These are phyloP conservation scores for Alternaria alternata DNA, from an alignment of 2,329 filamentous ascomycete species.

Conservation along the genomic window DNA sequence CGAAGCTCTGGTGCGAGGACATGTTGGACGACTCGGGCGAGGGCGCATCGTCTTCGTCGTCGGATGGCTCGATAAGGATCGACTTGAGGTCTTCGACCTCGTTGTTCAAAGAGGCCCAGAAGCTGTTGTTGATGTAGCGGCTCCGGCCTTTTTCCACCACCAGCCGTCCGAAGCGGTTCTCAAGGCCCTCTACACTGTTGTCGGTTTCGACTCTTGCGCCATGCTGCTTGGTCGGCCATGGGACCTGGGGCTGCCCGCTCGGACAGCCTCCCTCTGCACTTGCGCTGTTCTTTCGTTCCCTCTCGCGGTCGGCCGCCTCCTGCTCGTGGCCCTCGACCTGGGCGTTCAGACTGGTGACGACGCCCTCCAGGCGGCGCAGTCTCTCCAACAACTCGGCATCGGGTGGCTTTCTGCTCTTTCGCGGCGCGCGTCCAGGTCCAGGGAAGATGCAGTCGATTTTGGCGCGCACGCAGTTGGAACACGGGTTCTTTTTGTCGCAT, in stretches of 20 bases:
- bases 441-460: constrained; percentile 78
- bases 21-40: constrained; percentile 47
- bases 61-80: constrained; percentile 67
- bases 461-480: constrained; percentile 76
- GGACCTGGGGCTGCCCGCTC: background rate
- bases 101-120: constrained; percentile 79
- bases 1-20: constrained; percentile 70
- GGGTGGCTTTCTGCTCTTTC: constrained; percentile 72
- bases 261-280: constrained; percentile 18
- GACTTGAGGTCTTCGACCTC: constrained; percentile 72
- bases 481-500: constrained; percentile 80
- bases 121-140: constrained; percentile 78
- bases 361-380: constrained; percentile 75
- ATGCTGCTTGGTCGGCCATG: background rate
- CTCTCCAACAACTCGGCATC: constrained; percentile 77
- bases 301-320: constrained; percentile 41
- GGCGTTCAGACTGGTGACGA: constrained; percentile 68
- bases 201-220: constrained; percentile 38
- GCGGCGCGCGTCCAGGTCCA: constrained; percentile 74
- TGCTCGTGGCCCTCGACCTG: constrained; percentile 49
- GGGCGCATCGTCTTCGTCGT: constrained; percentile 66
- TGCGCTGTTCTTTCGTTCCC: constrained; percentile 22
- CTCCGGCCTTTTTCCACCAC: constrained; percentile 75
- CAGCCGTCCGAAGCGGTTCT: constrained; percentile 70
- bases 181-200: constrained; percentile 48